These are phyloP conservation scores for Podila horticola DNA, from an alignment of 192 early-diverging fungal species.

Conservation along the genomic window DNA sequence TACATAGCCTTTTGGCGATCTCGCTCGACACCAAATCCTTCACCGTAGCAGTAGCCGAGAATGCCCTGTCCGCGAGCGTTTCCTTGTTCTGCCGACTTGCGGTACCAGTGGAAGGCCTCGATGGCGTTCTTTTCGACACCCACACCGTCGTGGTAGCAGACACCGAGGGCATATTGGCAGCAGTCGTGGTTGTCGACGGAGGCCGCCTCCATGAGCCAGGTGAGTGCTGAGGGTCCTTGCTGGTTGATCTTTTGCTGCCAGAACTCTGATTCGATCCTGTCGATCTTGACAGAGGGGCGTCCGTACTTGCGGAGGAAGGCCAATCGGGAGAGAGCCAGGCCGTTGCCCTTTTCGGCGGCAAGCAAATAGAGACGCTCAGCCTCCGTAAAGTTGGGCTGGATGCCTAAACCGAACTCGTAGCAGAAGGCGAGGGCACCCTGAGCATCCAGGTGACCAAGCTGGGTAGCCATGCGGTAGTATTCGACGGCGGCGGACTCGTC, in stretches of 20 bases:
- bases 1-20: conserved; percentile 61
- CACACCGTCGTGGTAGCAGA: conserved; percentile 82
- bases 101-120: conserved; percentile 72
- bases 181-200: conserved; percentile 62
- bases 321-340: conserved; percentile 64
- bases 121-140: conserved; percentile 73
- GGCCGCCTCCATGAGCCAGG: conserved; percentile 75
- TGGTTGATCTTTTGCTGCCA: conserved; percentile 75
- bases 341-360: conserved; percentile 60
- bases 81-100: conserved; percentile 61
- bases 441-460: conserved; percentile 54
- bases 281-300: conserved; percentile 79
- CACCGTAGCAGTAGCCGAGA: conserved; percentile 68
- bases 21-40: conserved; percentile 66
- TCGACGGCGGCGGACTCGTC: conserved; percentile 61
- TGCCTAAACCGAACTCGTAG: conserved; percentile 75
- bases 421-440: conserved; percentile 74
- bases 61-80: conserved; percentile 66
- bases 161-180: conserved; percentile 76
- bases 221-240: conserved; percentile 61
- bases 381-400: conserved; percentile 64
- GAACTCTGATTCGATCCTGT: conserved; percentile 80
- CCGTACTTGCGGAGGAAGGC: conserved; percentile 86
- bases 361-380: conserved; percentile 74
- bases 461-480: conserved; percentile 67